These are phyloP conservation scores for Hydnomerulius pinastri DNA, from an alignment of 768 basidiomycete genomes.

Conservation along the genomic window DNA sequence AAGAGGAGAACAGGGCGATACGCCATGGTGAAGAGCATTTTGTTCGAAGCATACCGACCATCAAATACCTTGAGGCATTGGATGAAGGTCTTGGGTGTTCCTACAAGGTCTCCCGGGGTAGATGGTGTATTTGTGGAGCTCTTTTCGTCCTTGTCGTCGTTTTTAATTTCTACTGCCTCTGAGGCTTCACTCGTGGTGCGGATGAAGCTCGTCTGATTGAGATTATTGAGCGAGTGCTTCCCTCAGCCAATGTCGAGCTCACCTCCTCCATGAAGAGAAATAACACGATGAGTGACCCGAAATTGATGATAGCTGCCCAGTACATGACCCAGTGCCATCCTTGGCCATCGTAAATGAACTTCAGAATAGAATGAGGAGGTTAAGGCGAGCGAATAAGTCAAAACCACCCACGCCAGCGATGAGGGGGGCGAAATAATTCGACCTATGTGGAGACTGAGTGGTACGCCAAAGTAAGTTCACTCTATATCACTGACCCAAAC, in stretches of 20 bases:
- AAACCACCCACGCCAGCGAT: slow-evolving; percentile 18
- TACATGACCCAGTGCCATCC: slow-evolving; percentile 26
- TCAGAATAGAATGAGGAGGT: background rate
- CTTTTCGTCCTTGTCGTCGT: slow-evolving; percentile 10
- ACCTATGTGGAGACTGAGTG: slow-evolving; percentile 8
- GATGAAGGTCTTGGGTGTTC: slow-evolving; percentile 12
- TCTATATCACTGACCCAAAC: slow-evolving; percentile 14
- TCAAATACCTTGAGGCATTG: slow-evolving; percentile 17
- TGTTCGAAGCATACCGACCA: slow-evolving; percentile 18
- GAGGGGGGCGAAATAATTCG: slow-evolving; percentile 22
- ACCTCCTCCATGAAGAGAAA: slow-evolving; percentile 24
- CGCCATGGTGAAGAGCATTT: slow-evolving; percentile 19
- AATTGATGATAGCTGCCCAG: slow-evolving; percentile 23
- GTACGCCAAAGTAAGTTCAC: background rate
- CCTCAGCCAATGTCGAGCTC: background rate
- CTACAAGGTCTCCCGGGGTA: slow-evolving; percentile 9
- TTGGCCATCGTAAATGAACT: slow-evolving; percentile 22
- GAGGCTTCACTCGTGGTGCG: slow-evolving; percentile 18
- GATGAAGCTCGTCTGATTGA: slow-evolving; percentile 16
- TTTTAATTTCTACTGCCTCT: slow-evolving; percentile 1
- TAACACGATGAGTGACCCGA: slow-evolving; percentile 13
- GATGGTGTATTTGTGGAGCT: slow-evolving; percentile 9
- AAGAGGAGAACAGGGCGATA: slow-evolving; percentile 19
- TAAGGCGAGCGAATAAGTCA: background rate
- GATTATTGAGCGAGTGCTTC: background rate